Percentiles rank a stretch among this genome's conserved stretches.
Evolutionary conservation across 73 alveolate species (phyloP).

Genomic region (Vitrella brassicaformis): DNA sequence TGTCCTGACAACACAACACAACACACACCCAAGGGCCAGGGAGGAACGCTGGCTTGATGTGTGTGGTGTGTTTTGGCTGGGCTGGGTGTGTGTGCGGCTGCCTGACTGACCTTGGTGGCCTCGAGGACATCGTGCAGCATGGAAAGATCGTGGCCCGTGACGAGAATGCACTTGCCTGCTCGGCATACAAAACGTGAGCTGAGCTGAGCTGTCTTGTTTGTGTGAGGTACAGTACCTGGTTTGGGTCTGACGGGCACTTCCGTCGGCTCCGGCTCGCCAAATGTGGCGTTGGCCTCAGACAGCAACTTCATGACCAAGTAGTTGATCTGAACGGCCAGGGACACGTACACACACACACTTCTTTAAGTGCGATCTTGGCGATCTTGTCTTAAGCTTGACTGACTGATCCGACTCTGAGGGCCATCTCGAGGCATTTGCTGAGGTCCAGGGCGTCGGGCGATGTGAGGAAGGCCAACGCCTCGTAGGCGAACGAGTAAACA

Average conservation of each 20-base stretch:
- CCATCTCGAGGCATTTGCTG: neutral
- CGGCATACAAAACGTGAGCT: neutral
- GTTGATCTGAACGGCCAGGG: neutral
- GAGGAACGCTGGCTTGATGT: neutral
- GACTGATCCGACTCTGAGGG: too few species aligned
- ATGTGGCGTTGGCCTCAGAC: slow-evolving; percentile 12
- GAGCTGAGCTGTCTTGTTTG: neutral
- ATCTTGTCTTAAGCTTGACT: neutral
- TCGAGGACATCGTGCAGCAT: neutral
- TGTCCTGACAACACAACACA: slow-evolving; percentile 6
- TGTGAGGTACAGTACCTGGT: neutral
- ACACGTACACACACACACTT: neutral
- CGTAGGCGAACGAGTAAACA: neutral
- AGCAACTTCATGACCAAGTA: slow-evolving; percentile 16
- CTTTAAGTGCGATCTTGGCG: neutral
- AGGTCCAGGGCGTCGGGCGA: neutral
- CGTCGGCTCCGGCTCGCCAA: slow-evolving; percentile 29
- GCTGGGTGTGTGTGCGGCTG: too few species aligned
- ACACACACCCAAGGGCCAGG: neutral
- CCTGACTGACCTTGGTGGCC: neutral
- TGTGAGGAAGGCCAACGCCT: neutral
- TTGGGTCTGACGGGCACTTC: neutral
- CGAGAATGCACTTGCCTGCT: slow-evolving; percentile 6
- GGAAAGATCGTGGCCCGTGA: slow-evolving; percentile 10
- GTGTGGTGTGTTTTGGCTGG: too few species aligned